Base-by-base conservation (phyloP, 371 early-diverging fungal genomes). In the Mucor circinelloides region DNA sequence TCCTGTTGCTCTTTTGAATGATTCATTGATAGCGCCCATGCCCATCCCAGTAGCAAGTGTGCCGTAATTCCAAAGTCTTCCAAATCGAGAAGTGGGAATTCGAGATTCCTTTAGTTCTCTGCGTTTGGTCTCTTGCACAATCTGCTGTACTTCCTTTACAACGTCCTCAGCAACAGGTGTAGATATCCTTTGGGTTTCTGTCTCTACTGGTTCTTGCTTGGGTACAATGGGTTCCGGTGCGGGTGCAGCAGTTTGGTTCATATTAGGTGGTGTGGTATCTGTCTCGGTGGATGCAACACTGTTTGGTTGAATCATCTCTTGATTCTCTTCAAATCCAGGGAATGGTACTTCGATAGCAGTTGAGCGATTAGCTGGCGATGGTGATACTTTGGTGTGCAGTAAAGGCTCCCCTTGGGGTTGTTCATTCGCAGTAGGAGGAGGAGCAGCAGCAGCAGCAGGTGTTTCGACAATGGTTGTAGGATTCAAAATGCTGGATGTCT, bases 11-110 rank as follows among this genome's bases (percentile, higher is more conserved):
- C 94, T 75, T 44, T 85, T 84, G n/a, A 94, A 69, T 0, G 93
- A 85, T 60, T 95, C 94, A 56, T 86, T 79, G 21, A 91, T 68
- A 0, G 93, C 91, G 12, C 95, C 95, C 6, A 91, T 69, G 0
- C 93, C 93, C 64, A 95, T 70, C 0, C 92, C 87, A 0, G 90
- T 89, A 0, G 90, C 94, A 19, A 95, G 69, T 71, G 89, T 80
- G 38, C 91, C 90, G 60, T 91, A 92, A 31, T 91, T 90, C 75
- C 86, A 85, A 12, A 92, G 68, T 40, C 92, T 79, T 31, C 89
- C 74, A 12, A 85, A 73, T 7, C 90, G 82, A 8, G 90, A 83
- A 2, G 89, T 85, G 7, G 92, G 92, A 72, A 92, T 88, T 31
- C 82, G 72, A 0, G 91, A 85, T 55, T 81, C 87, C 50, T 85